Evolutionary conservation across 495 filamentous ascomycete genomes (phyloP).

Genomic region (Penicillium turbatum): DNA sequence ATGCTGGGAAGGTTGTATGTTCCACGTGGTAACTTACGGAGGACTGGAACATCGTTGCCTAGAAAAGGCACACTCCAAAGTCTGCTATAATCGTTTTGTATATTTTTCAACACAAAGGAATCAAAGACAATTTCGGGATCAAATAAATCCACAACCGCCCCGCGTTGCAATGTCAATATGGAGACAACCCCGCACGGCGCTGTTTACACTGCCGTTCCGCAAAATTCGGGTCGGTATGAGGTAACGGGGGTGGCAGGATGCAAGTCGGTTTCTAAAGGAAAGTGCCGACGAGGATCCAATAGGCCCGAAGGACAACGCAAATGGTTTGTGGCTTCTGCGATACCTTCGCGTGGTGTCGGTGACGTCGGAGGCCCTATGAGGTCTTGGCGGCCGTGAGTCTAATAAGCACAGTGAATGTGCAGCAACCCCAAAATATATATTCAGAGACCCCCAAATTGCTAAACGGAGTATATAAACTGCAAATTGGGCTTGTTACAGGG

Average conservation of each 20-base stretch:
- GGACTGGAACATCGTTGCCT: slow-evolving; percentile 38
- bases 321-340: slow-evolving; percentile 1
- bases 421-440: not conserved
- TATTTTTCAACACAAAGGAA: not conserved
- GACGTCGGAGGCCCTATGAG: slow-evolving; percentile 22
- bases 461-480: not conserved
- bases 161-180: slow-evolving; percentile 7
- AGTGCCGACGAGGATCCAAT: not conserved
- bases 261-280: not conserved
- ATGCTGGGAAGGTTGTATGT: not conserved
- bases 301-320: not conserved
- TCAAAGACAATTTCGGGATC: not conserved
- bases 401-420: not conserved
- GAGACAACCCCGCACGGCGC: slow-evolving; percentile 19
- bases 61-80: not conserved
- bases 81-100: too few relatives aligned
- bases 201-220: slow-evolving; percentile 5
- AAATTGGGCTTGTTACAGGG: not conserved
- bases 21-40: slow-evolving; percentile 26
- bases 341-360: slow-evolving; percentile 17
- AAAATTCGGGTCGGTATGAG: not conserved
- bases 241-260: not conserved
- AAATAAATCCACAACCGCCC: slow-evolving; percentile 2
- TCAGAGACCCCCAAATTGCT: not conserved
- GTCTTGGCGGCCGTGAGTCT: slow-evolving; percentile 11